Percentiles rank a stretch among this genome's conserved stretches.
These are phyloP conservation scores for Fusarium irregulare DNA, from an alignment of 2,329 filamentous ascomycete species.

Conservation along the genomic window DNA sequence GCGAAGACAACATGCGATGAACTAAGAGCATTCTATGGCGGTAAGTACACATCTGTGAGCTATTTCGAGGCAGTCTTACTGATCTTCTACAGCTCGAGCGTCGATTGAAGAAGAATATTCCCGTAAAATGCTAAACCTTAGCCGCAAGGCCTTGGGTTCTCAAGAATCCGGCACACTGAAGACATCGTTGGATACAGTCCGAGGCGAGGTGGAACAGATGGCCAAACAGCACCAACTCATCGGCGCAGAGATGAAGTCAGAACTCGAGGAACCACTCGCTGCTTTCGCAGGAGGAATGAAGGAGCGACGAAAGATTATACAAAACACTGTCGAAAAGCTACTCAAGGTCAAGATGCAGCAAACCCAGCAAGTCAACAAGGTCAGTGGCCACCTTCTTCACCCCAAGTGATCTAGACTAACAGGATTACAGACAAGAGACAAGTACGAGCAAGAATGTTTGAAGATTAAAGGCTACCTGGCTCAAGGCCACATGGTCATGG, in stretches of 20 bases:
- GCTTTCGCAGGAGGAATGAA: slow-evolving; percentile 97
- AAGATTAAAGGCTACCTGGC: slow-evolving; percentile 99
- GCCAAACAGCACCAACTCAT: slow-evolving; percentile 92
- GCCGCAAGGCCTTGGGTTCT: slow-evolving; percentile 89
- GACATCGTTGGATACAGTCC: slow-evolving; percentile 85
- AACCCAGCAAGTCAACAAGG: slow-evolving; percentile 91
- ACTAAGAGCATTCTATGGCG: slow-evolving; percentile 87
- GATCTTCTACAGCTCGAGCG: slow-evolving; percentile 72
- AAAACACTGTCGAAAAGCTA: slow-evolving; percentile 92
- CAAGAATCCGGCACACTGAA: slow-evolving; percentile 86
- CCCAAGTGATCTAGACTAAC: slow-evolving; percentile 9
- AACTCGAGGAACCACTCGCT: slow-evolving; percentile 91
- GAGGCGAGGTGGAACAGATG: slow-evolving; percentile 91
- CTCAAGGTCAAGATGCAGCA: slow-evolving; percentile 94
- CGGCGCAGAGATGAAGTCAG: slow-evolving; percentile 93
- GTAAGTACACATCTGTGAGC: slow-evolving; percentile 59
- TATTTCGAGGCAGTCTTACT: background rate
- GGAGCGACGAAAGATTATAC: slow-evolving; percentile 95
- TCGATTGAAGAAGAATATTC: slow-evolving; percentile 98
- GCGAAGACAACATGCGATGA: slow-evolving; percentile 97
- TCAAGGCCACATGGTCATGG: slow-evolving; percentile 99
- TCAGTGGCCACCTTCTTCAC: slow-evolving; percentile 51
- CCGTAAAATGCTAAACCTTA: slow-evolving; percentile 85
- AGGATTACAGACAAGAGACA: slow-evolving; percentile 78
- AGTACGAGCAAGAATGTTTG: slow-evolving; percentile 96